Base-by-base conservation (phyloP, 78 protist species). In the Neovahlkampfia damariscottae region DNA sequence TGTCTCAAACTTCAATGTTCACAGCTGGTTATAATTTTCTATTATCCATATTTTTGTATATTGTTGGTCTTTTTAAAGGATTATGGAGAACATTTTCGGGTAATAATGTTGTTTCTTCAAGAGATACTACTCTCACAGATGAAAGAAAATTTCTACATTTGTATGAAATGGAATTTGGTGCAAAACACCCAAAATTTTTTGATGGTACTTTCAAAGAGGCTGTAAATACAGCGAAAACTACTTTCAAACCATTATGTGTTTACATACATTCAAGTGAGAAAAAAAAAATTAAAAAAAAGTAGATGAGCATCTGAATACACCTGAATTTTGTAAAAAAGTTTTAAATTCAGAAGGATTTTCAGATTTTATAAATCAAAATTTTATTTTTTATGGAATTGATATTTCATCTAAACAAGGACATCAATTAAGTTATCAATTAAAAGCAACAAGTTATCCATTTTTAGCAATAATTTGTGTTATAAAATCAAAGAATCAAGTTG, bases 281-380 rank as follows among this genome's bases (percentile, higher is more conserved):
- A 69, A 69, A 19, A 69, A 19, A 69, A 29, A 69, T 19, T 50
- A 50, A 19, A 50, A 50, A 50, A 50, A n/a, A 19, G 70, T n/a
- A 28, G 19, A 28, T 69, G 68, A 28, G 72, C 72, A 69, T 19
- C 19, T 69, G 70, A 69, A 69, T 19, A 69, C 68, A 10, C 19
- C 72, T 28, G 70, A 19, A 69, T 69, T 69, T 29, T 69, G 72
- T 10, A 69, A 69, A 40, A 7, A 72, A 35, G 7, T 7, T 7
- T 62, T 72, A n/a, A 7, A 5, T 62, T 40, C 38, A 31, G 76
- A 72, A 39, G 69, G 38, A 7, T 7, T 72, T 7, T 7, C 5
- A 7, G 68, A 72, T 5, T 72, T 8, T 72, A 5, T 72, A 28
- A 62, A 72, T 7, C 74, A 72, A 39, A 72, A 72, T 37, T 72